These are phyloP conservation scores for Erodium moschatum DNA, from an alignment of 441 rosid species.

Conservation along the genomic window DNA sequence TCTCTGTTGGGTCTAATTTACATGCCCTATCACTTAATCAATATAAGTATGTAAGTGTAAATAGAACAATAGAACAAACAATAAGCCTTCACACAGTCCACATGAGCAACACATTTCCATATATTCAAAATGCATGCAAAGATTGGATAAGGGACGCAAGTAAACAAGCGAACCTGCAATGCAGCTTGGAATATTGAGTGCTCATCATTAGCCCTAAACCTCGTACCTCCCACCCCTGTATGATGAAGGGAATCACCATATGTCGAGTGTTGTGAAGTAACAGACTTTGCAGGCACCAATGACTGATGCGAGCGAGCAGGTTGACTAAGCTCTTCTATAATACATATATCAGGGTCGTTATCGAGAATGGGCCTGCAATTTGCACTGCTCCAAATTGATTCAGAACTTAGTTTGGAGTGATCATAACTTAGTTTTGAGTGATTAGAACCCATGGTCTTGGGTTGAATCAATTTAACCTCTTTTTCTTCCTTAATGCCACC, in stretches of 20 bases:
- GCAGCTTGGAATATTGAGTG: constrained; percentile 51
- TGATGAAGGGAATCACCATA: constrained; percentile 26
- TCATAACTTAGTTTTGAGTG: constrained; percentile 40
- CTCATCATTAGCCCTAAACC: constrained; percentile 46
- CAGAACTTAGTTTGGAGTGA: constrained; percentile 43
- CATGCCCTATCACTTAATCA: neutral
- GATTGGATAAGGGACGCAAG: neutral
- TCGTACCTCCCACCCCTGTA: constrained; percentile 34
- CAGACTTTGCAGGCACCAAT: constrained; percentile 22
- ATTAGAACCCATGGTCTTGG: constrained; percentile 27
- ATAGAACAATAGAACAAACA: neutral
- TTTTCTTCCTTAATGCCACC: constrained; percentile 30
- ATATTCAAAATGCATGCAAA: neutral
- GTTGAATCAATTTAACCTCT: constrained; percentile 29
- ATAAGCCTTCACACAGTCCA: neutral
- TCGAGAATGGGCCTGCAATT: constrained; percentile 47
- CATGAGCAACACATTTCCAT: neutral
- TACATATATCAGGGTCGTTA: constrained; percentile 67
- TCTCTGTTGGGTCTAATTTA: neutral
- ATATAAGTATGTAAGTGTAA: neutral
- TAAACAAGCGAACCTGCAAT: constrained; percentile 53
- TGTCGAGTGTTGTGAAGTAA: constrained; percentile 25
- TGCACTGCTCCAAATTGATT: constrained; percentile 33
- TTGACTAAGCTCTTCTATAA: constrained; percentile 66
- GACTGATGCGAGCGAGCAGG: constrained; percentile 32